Evolutionary conservation across 768 basidiomycete genomes (phyloP).

Genomic region (Dentipellis sp.): DNA sequence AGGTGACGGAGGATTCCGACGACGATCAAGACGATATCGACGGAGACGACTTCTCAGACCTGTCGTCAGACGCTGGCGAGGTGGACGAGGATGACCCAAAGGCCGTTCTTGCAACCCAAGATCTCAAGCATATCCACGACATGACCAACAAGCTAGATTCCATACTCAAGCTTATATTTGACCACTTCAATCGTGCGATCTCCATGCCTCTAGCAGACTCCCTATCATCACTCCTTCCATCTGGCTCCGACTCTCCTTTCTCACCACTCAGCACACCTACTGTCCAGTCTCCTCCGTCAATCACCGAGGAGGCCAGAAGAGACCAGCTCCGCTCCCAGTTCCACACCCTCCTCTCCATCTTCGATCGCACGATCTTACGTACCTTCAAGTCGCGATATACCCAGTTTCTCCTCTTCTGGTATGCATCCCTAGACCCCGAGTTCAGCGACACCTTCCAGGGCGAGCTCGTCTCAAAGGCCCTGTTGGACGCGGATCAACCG

Average conservation of each 20-base stretch:
- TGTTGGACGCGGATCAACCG: constrained; percentile 48
- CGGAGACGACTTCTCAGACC: constrained; percentile 52
- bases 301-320: constrained; percentile 22
- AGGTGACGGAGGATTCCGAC: constrained; percentile 43
- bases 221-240: constrained; percentile 18
- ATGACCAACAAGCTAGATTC: constrained; percentile 92
- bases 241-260: constrained; percentile 16
- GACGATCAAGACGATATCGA: constrained; percentile 39
- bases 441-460: constrained; percentile 93
- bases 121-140: constrained; percentile 62
- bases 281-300: constrained; percentile 12
- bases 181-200: constrained; percentile 61
- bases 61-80: constrained; percentile 63
- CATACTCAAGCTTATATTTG: constrained; percentile 76
- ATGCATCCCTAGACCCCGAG: constrained; percentile 78
- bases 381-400: constrained; percentile 98
- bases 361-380: constrained; percentile 86
- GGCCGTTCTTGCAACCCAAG: constrained; percentile 35
- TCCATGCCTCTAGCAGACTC: constrained; percentile 21
- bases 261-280: constrained; percentile 4
- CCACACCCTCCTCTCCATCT: constrained; percentile 82
- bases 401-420: constrained; percentile 96
- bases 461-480: constrained; percentile 84
- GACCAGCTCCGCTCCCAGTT: constrained; percentile 50
- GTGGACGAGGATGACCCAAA: constrained; percentile 33